Base-by-base conservation (phyloP, 2,329 filamentous ascomycete species). In the Cytospora schulzeri region DNA sequence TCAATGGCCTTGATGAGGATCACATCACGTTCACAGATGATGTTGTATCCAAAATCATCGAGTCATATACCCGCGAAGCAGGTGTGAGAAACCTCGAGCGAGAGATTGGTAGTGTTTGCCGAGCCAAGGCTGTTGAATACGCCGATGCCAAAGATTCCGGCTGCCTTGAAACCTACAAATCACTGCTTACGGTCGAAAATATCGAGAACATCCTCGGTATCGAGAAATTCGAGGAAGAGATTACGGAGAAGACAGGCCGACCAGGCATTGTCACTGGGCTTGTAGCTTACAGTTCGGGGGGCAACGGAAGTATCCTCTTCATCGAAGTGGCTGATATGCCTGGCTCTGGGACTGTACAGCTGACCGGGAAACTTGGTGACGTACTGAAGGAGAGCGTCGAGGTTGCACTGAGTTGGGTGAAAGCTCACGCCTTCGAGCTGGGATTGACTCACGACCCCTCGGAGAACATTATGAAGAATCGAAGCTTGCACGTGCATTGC, bases 311-410 rank as follows among this genome's bases (percentile, higher is more conserved):
- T 73, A 99, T 99, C 72, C 84, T 99, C 63, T 99, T 99, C 81
- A 99, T 99, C 71, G 95, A 99, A 78, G 92, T 97, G 53, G 92
- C 94, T 14, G 93, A 97, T 74, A 98, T 98, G 93, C 95, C 95
- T 0, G 95, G 95, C 52, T 89, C 87, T 63, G 95, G 95, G 38
- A 89, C 90, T 60, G 92, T 99, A 41, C 95, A 98, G 78, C 87
- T 99, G 29, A 99, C 95, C 1, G 95, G 95, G 67, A 98, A 96
- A 76, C 87, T 99, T 8, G 95, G 95, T 68, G 93, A 97, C 71
- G 95, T 99, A 33, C 87, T 99, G 65, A 98, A 98, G 78, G 95
- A 99, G 78, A 94, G 90, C 68, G 95, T 98, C 51, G 94, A 98
- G 76, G 95, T 99, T 24, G 95, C 95, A 14, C 83, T 98, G 38